Evolutionary conservation across 139 green algal genomes (phyloP).

Genomic region (Chlamydomonas eustigma): DNA sequence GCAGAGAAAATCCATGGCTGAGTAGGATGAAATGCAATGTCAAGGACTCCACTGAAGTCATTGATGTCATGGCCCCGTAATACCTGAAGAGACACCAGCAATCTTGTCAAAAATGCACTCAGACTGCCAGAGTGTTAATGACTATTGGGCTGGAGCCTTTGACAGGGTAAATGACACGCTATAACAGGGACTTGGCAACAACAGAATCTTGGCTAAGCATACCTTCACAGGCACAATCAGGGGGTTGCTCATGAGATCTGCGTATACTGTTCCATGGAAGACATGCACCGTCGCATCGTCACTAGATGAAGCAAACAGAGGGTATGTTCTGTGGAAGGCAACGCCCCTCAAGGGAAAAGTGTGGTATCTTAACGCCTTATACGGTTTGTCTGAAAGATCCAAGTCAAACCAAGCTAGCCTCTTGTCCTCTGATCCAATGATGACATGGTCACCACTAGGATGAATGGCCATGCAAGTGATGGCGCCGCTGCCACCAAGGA

Average conservation of each 20-base stretch:
- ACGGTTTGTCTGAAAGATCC: slow-evolving; percentile 91
- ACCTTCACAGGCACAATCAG: slow-evolving; percentile 92
- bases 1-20: slow-evolving; percentile 97
- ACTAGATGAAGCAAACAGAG: slow-evolving; percentile 80
- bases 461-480: slow-evolving; percentile 86
- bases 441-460: slow-evolving; percentile 84
- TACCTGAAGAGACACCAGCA: slow-evolving; percentile 21
- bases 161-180: too few relatives aligned
- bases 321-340: slow-evolving; percentile 87
- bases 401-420: slow-evolving; percentile 92
- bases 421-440: slow-evolving; percentile 84
- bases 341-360: slow-evolving; percentile 56
- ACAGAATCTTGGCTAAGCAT: not conserved
- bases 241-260: slow-evolving; percentile 92
- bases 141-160: too few relatives aligned
- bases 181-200: too few relatives aligned
- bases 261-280: slow-evolving; percentile 94
- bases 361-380: slow-evolving; percentile 86
- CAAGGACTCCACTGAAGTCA: slow-evolving; percentile 65
- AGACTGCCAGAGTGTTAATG: too few relatives aligned
- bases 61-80: slow-evolving; percentile 47
- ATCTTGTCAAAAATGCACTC: too few relatives aligned
- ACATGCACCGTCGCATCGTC: slow-evolving; percentile 86
- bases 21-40: slow-evolving; percentile 86
- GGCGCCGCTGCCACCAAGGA: slow-evolving; percentile 72